Conservation (phyloP, 2,329 filamentous ascomycete species). For the Davidsoniella neocaledoniae region DNA sequence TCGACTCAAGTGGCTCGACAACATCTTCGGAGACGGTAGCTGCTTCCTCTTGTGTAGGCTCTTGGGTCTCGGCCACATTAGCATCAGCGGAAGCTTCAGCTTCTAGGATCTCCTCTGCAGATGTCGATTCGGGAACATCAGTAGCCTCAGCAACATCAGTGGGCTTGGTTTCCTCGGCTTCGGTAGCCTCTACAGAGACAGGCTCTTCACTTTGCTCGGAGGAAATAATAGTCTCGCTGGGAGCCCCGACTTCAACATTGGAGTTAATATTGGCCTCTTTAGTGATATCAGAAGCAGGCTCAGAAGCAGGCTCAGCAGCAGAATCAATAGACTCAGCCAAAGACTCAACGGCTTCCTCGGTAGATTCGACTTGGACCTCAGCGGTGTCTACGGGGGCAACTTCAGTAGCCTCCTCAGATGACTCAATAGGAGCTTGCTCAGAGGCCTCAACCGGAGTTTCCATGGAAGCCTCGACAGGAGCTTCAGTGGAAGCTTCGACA, state of each 20-base stretch:
- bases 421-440: constrained; percentile 1
- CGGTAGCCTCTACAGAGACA: background rate
- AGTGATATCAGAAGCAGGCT: constrained; percentile 4
- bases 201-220: background rate
- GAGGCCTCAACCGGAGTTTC: constrained; percentile 1
- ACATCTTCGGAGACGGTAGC: background rate
- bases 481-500: constrained; percentile 9
- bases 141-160: constrained; percentile 9
- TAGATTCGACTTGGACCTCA: background rate
- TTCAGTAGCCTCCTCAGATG: background rate
- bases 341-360: constrained; percentile 13
- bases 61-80: no score
- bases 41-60: background rate
- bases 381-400: background rate
- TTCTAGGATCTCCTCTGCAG: background rate
- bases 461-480: background rate
- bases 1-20: background rate
- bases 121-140: background rate
- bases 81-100: background rate
- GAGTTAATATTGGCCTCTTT: constrained; percentile 1
- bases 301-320: constrained; percentile 13
- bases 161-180: background rate
- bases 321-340: constrained; percentile 12
- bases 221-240: constrained; percentile 2
- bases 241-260: background rate